phyloP scores from a whole-genome alignment of 2,329 filamentous ascomycete genomes.

The Septoria linicola region DNA sequence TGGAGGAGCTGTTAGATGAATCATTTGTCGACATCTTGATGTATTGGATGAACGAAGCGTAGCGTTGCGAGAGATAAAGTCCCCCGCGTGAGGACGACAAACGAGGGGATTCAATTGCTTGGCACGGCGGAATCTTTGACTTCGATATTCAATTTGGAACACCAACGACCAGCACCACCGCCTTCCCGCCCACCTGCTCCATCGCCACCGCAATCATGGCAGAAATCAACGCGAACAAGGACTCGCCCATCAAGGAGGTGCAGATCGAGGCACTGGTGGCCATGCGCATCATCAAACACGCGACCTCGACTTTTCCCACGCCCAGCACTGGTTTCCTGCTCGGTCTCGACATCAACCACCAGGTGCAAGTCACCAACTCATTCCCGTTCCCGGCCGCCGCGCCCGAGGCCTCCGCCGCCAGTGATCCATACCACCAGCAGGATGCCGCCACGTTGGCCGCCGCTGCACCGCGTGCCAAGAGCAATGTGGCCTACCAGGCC shows the following conservation, averaged over 20 bases:
- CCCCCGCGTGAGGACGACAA: neutral
- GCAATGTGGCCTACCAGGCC: slow-evolving; percentile 81
- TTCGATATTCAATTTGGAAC: no score
- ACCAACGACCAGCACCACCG: neutral
- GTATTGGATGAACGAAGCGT: neutral
- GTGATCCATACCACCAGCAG: slow-evolving; percentile 70
- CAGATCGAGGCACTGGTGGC: slow-evolving; percentile 95
- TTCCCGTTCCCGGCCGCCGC: slow-evolving; percentile 80
- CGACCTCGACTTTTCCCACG: slow-evolving; percentile 81
- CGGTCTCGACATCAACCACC: slow-evolving; percentile 81
- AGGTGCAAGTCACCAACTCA: slow-evolving; percentile 87
- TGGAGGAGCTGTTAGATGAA: slow-evolving; percentile 19
- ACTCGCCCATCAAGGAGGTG: slow-evolving; percentile 65
- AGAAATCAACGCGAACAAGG: slow-evolving; percentile 24
- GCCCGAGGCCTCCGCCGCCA: slow-evolving; percentile 60
- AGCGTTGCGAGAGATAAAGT: neutral
- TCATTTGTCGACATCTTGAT: slow-evolving; percentile 5
- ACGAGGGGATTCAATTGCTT: no score
- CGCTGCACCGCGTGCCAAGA: slow-evolving; percentile 86
- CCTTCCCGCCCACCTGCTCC: neutral
- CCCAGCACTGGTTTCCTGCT: slow-evolving; percentile 86
- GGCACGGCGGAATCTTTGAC: no score
- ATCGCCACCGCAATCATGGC: slow-evolving; percentile 30
- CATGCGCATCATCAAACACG: slow-evolving; percentile 98
- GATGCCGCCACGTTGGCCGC: slow-evolving; percentile 72